Evolutionary conservation across 257 asterid species (phyloP).

Genomic region (Verbascum thapsus): DNA sequence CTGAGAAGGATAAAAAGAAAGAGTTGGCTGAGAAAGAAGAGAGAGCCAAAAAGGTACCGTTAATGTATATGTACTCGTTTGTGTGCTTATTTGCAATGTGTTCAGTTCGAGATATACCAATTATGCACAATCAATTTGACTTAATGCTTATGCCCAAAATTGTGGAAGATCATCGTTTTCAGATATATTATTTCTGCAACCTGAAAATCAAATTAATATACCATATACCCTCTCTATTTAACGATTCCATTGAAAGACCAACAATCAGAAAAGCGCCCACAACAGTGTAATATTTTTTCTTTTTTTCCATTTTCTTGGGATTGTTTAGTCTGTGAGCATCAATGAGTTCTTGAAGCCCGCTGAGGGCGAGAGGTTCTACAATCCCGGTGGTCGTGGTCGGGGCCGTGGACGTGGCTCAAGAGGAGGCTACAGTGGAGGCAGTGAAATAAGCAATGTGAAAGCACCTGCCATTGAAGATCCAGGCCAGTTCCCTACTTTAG

Average conservation of each 20-base stretch:
- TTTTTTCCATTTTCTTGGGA: neutral
- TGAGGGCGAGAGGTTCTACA: constrained; percentile 61
- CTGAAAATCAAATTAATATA: neutral
- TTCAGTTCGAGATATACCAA: neutral
- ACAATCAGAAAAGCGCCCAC: neutral
- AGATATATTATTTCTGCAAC: too few species aligned
- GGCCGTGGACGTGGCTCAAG: constrained; percentile 65
- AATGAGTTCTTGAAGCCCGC: constrained; percentile 92
- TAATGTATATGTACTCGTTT: neutral
- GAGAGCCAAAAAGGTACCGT: constrained; percentile 71
- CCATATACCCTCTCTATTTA: neutral
- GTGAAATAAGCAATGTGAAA: constrained; percentile 39
- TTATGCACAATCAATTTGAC: neutral
- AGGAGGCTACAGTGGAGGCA: constrained; percentile 52
- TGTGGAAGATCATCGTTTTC: neutral
- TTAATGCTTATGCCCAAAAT: neutral
- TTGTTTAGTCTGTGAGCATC: constrained; percentile 74
- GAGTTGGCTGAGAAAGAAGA: constrained; percentile 84
- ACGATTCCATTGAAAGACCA: neutral
- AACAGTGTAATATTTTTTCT: neutral
- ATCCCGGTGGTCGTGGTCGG: constrained; percentile 66
- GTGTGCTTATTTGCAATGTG: neutral
- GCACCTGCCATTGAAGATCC: constrained; percentile 75
- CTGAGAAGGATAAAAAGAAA: constrained; percentile 78
- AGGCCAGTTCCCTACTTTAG: constrained; percentile 77